phyloP scores from a whole-genome alignment of 352 stramenopile species.

The Phytophthora fragariae region DNA sequence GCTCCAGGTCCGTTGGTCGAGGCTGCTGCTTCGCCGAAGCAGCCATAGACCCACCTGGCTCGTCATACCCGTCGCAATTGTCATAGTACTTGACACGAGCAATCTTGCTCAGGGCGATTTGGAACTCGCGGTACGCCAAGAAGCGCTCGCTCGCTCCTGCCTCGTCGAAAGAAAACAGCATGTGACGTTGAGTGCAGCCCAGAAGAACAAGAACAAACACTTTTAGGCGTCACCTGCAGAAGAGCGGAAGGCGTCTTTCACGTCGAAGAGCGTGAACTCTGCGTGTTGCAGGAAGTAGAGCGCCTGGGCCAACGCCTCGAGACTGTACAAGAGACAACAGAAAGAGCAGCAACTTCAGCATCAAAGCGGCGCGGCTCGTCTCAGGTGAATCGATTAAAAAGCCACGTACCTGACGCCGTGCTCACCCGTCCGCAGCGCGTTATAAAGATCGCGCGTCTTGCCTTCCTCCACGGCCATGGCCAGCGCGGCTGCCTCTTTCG shows the following conservation, averaged over 20 bases:
- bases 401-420: conserved; percentile 51
- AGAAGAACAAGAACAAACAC: background rate
- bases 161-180: background rate
- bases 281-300: conserved; percentile 77
- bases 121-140: conserved; percentile 66
- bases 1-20: conserved; percentile 33
- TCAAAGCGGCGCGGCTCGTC: conserved; percentile 2
- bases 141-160: conserved; percentile 54
- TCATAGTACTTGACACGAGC: conserved; percentile 38
- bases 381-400: conserved; percentile 11
- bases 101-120: conserved; percentile 58
- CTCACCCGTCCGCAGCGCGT: conserved; percentile 58
- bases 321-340: conserved; percentile 20
- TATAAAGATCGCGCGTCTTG: conserved; percentile 58
- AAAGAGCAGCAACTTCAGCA: conserved; percentile 2
- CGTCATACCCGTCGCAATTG: conserved; percentile 11
- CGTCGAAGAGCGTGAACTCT: conserved; percentile 71
- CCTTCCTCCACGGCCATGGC: conserved; percentile 41
- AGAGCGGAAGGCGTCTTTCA: conserved; percentile 66
- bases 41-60: background rate
- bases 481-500: conserved; percentile 24
- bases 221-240: conserved; percentile 43
- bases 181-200: background rate
- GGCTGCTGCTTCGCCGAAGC: conserved; percentile 15
- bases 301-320: conserved; percentile 50